Base-by-base conservation (phyloP, 2,329 filamentous ascomycete species). In the Pseudogymnoascus sp. region DNA sequence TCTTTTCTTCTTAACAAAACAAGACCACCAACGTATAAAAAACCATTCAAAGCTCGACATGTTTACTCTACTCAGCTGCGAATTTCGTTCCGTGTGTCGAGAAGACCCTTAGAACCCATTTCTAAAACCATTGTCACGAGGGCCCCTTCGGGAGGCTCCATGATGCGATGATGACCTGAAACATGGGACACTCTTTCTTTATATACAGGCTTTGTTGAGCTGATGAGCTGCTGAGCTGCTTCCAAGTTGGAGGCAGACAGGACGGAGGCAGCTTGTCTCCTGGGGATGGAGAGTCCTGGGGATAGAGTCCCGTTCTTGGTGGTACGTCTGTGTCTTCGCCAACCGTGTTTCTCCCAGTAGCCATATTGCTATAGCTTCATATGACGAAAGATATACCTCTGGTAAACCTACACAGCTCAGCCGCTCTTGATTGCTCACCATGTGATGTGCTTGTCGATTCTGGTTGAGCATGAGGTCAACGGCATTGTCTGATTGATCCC, bases 81-180 rank as follows among this genome's bases (percentile, higher is more conserved):
- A 88, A 80, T 88, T 49, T 84, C 84, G 84, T 84, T 84, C 82
- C 76, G 83, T 83, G 80, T 77, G 88, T 88, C 88, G 78, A 90
- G 88, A 91, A 77, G 62, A 69, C 65, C 31, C 63, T 72, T 79
- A 82, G 72, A 65, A 75, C 76, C 82, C 87, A 83, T 84, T 85
- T 88, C 80, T 88, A 91, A 91, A 91, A 91, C 88, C 88, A 88
- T 90, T 83, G 84, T 86, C 83, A 86, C 84, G 88, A 91, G 85
- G 84, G 84, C 78, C 80, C 77, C 78, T 74, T 60, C 68, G 68
- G 75, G 76, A 74, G 78, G 80, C 81, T 80, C 79, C 85, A 88
- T 83, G 85, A 88, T 79, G 75, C 78, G 83, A 77, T 83, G 84
- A 86, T 83, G 84, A 88, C 85, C 85, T 87, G 79, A 79, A 78